Evolutionary conservation across 179 eudicot species (phyloP), one percentile per base, ranked within the genome.

Genomic region (Vitellaria paradoxa): DNA sequence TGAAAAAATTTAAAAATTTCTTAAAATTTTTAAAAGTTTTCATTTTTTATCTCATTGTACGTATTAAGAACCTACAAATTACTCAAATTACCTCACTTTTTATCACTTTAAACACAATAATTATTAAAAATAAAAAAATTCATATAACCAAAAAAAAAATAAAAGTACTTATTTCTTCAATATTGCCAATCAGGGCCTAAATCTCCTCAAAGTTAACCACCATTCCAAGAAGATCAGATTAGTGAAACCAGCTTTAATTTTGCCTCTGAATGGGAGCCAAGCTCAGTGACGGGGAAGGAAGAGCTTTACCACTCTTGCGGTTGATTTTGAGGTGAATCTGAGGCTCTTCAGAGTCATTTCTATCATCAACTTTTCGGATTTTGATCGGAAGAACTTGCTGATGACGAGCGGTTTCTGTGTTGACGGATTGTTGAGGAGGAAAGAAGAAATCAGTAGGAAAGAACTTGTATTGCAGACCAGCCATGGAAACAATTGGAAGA

Each of bases 391-490:
- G 60, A 18, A 71, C 46, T 59, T 71, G 75, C 17, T 9, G 45
- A 42, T 5, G 49, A 6, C 15, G 75, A 30, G 63, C 23, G 17
- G 5, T 21, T 23, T 55, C 64, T 0, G 20, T 59, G 64, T 37
- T n/a, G 24, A 30, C 46, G 2, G 75, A 59, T 30, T 20, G 9
- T 21, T 60, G 64, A 21, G 64, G 26, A 60, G 64, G 64, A 21
- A 60, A 60, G 26, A 60, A 60, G 64, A 60, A 60, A 60, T 60
- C 64, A 60, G 64, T 60, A 21, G 64, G 64, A 12, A 60, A 60
- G 30, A 20, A 60, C 6, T 60, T 60, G 64, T 60, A 60, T 21
- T 60, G 64, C 9, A 60, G 64, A 9, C 64, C 64, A n/a, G 64
- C 64, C 64, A 60, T 60, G 60, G 60, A 55, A 42, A 42, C 45